Evolutionary conservation across 1,139 yeast genomes (phyloP).

Genomic region (Pichia sp.): DNA sequence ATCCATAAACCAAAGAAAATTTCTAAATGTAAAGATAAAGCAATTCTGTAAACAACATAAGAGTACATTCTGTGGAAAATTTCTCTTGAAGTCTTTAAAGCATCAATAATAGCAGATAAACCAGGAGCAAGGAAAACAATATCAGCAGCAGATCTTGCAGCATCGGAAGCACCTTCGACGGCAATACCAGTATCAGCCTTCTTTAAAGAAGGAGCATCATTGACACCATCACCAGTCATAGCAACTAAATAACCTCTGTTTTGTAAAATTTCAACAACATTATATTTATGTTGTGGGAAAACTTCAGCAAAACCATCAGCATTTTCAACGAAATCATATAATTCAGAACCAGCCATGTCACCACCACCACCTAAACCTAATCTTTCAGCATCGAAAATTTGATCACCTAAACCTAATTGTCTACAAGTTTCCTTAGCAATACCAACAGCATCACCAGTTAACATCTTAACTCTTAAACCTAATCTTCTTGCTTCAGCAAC

Average conservation of each 20-base stretch:
- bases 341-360: slow-evolving; percentile 94
- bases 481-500: slow-evolving; percentile 87
- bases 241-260: slow-evolving; percentile 93
- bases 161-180: slow-evolving; percentile 95
- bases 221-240: slow-evolving; percentile 98
- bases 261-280: slow-evolving; percentile 85
- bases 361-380: slow-evolving; percentile 89
- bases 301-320: slow-evolving; percentile 98
- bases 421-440: slow-evolving; percentile 98
- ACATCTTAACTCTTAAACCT: slow-evolving; percentile 96
- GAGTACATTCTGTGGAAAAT: slow-evolving; percentile 98
- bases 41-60: slow-evolving; percentile 93
- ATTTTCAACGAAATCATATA: slow-evolving; percentile 91
- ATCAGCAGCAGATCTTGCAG: slow-evolving; percentile 95
- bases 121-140: slow-evolving; percentile 95
- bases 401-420: slow-evolving; percentile 94
- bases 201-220: slow-evolving; percentile 94
- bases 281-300: slow-evolving; percentile 94
- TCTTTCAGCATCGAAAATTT: slow-evolving; percentile 96
- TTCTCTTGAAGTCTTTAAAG: slow-evolving; percentile 89
- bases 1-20: slow-evolving; percentile 90
- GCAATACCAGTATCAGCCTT: slow-evolving; percentile 97
- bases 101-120: slow-evolving; percentile 91
- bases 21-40: slow-evolving; percentile 88
- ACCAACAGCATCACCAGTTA: slow-evolving; percentile 99